A percentile compares a stretch with the other conserved stretches of the same genome.
Conservation (phyloP, 306 rosid genomes). For the Cucurbita maxima region DNA sequence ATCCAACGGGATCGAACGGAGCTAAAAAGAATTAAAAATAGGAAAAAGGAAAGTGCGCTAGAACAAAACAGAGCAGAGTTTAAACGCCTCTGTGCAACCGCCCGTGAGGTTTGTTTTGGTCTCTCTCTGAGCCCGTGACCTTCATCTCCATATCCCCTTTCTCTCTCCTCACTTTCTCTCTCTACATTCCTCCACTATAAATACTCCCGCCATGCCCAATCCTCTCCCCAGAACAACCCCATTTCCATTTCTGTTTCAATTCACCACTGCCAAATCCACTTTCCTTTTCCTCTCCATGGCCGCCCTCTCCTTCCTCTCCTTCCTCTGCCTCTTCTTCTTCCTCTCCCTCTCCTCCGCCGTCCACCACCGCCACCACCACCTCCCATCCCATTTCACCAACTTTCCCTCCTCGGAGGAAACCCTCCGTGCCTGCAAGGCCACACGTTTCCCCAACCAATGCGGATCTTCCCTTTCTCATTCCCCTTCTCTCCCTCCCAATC, state of each 20-base stretch:
- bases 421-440: slow-evolving; percentile 56
- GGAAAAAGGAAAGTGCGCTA: too few relatives aligned
- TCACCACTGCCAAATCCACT: background rate
- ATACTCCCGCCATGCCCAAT: background rate
- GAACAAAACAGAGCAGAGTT: too few relatives aligned
- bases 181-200: background rate
- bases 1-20: too few relatives aligned
- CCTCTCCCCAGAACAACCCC: slow-evolving; percentile 7
- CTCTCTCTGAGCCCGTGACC: background rate
- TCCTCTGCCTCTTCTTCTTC: slow-evolving; percentile 35
- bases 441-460: slow-evolving; percentile 57
- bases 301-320: slow-evolving; percentile 23
- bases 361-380: slow-evolving; percentile 1
- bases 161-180: background rate
- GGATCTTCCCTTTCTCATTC: slow-evolving; percentile 21
- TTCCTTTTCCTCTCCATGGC: slow-evolving; percentile 48
- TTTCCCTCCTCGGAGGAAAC: slow-evolving; percentile 4
- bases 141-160: too few relatives aligned
- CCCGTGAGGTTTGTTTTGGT: background rate
- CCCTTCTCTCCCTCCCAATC: slow-evolving; percentile 15
- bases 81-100: too few relatives aligned
- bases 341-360: slow-evolving; percentile 28
- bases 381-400: background rate
- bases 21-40: too few relatives aligned
- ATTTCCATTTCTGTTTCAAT: background rate